Base-by-base conservation (phyloP, 345 rosid species). In the Lagerstroemia speciosa region DNA sequence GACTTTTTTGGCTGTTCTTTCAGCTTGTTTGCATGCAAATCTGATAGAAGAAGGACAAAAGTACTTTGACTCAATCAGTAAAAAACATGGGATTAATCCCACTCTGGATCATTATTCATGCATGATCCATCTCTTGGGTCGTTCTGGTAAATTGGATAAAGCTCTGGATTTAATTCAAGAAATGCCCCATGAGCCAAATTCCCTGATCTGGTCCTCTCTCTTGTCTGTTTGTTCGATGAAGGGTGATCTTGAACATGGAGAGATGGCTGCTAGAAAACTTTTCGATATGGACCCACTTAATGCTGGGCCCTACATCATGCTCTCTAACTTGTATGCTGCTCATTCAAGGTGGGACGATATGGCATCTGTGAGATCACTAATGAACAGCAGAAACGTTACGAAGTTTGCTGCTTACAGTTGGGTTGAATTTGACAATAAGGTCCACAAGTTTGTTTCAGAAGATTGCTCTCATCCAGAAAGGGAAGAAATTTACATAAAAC, bases 381-480 rank as follows among this genome's bases (percentile, higher is more conserved):
- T 87, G 91, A 83, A 71, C 71, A 71, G 74, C 38, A 83, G 72
- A 34, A 83, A 84, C 64, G 87, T 81, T 31, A 87, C 77, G 62
- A 87, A 84, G 58, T 78, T 78, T 40, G 84, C 87, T 32, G 89
- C 91, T 43, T 87, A 77, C 74, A 84, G 91, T 78, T 84, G 86
- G 89, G 73, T 84, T 26, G 83, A 87, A 67, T 69, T 84, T 1
- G 81, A 84, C 45, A 75, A 71, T 64, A 72, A 83, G 74, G 76
- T 84, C 64, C 89, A 84, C 74, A 83, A 77, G 69, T 84, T 87
- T 69, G 83, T 83, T 37, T 81, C 91, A 38, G 83, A 79, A 57
- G 91, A 87, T 79, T 75, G 75, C 68, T 75, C 71, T 64, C 91
- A 84, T 81, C 86, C 83, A 1, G 82, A 79, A 71, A 78, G 80